Base-by-base conservation (phyloP, 441 rosid species). In the Kokia cookei region DNA sequence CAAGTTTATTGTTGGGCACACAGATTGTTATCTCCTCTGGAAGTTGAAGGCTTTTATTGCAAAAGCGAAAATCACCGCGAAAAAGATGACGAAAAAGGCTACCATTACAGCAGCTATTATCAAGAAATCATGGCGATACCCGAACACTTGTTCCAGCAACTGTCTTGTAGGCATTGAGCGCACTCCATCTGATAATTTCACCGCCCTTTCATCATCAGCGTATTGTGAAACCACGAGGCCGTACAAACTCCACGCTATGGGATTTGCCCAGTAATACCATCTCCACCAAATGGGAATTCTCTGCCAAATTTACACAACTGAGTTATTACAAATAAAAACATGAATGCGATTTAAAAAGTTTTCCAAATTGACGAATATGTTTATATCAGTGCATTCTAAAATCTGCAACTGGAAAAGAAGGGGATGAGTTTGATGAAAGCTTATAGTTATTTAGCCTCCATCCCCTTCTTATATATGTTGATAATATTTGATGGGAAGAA, bases 231-330 rank as follows among this genome's bases (percentile, higher is more conserved):
- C 85, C 75, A 91, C 58, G 35, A 96, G 91, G 62, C 99, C 99
- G 64, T 96, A 93, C 13, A 93, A 79, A 67, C 91, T 88, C 98
- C 99, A 96, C 1, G 99, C 98, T 8, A 96, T 78, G 0, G 98
- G 99, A 79, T 93, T 92, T 75, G 98, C 99, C 99, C 98, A 93
- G 78, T 93, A 96, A 72, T 96, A 96, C 99, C 99, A 96, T 80
- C 99, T 92, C 99, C 98, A 93, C 97, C 97, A 96, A 53, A 89
- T 65, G 0, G 99, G 99, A 45, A 96, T 93, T 85, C 98, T 92
- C 99, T 96, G 98, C 4, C 50, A 13, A 65, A 55, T 47, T 14
- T 14, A n/a, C 42, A 32, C 59, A 6, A 11, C 27, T 15, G 13
- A 53, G 59, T 43, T 76, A 54, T 43, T 13, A 65, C 14, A 27